Conservation (phyloP, 2,329 filamentous ascomycete species). For the Diaporthe nobilis region DNA sequence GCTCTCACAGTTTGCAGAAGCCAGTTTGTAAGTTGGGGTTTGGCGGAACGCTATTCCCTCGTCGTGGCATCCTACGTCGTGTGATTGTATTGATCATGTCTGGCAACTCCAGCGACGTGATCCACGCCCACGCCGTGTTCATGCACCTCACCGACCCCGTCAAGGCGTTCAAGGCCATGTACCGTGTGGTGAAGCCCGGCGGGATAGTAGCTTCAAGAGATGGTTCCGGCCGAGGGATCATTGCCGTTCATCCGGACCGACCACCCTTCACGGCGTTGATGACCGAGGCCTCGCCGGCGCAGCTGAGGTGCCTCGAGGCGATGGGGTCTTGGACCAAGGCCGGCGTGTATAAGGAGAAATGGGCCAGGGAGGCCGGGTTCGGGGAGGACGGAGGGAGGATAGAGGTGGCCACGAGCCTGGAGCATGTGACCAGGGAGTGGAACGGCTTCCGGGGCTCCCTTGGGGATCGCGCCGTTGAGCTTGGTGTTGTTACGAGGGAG, state of each 20-base stretch:
- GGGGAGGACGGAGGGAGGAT: not conserved
- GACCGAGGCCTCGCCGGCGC: not conserved
- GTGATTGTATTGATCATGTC: not conserved
- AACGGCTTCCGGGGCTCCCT: not conserved
- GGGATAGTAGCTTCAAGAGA: conserved; percentile 14
- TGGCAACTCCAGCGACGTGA: conserved; percentile 60
- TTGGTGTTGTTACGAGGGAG: not conserved
- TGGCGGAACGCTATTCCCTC: too few relatives aligned
- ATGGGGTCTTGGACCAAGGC: not conserved
- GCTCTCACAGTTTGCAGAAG: conserved; percentile 56
- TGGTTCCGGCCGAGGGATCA: not conserved
- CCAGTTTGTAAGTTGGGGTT: conserved; percentile 54
- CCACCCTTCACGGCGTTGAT: not conserved
- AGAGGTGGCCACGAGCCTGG: not conserved
- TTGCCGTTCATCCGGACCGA: not conserved
- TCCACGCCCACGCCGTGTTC: conserved; percentile 71
- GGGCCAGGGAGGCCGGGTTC: conserved; percentile 17
- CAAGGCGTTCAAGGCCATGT: conserved; percentile 66
- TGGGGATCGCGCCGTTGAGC: not conserved
- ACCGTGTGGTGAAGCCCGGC: conserved; percentile 55
- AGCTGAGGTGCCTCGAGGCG: not conserved
- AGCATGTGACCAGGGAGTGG: not conserved
- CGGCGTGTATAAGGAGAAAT: conserved; percentile 3
- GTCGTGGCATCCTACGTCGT: too few relatives aligned
- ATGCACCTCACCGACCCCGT: conserved; percentile 68